Base-by-base conservation (phyloP, 1,284 basidiomycete species). In the Ganoderma lingzhi region DNA sequence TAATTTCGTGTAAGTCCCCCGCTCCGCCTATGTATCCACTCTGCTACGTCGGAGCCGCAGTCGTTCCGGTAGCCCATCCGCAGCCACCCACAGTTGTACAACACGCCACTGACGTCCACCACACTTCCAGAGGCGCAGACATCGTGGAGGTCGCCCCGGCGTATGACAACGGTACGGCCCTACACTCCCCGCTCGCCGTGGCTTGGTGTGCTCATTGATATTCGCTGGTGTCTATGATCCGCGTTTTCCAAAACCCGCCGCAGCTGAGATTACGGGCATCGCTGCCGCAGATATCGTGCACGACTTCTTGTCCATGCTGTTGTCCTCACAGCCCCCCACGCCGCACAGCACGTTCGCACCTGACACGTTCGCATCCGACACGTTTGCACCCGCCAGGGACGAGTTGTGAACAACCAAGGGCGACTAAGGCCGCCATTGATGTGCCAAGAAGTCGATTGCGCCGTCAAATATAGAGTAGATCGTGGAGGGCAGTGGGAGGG, bases 81-180 rank as follows among this genome's bases (percentile, higher is more conserved):
- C 53, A 56, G 53, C 23, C 37, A 64, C 51, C n/a, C 6, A n/a
- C 51, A n/a, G 14, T 32, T 59, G 44, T 53, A 56, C 17, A 41
- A 23, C 28, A 30, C n/a, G 66, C 32, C 23, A 39, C 59, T 61
- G 59, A 61, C 59, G 23, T 64, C 23, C 62, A 19, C 30, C 32
- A 17, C 48, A n/a, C 44, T 39, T n/a, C 28, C 76, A 91, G 90
- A 51, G 90, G 92, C 59, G 90, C 89, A 1, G 92, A 93, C 76
- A 82, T 95, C 62, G 93, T 94, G 28, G 93, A 94, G 80, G 93
- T 94, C n/a, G 83, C 93, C 3, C 93, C 93, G 32, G 88, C 91
- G n/a, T 95, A 93, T 75, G 93, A 94, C 77, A 85, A 89, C 72
- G 88, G 83, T 85, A 63, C 6, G 82, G 72, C 19, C n/a, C 37